Evolutionary conservation across 2,329 filamentous ascomycete genomes (phyloP).

Genomic region (Elsinoe perseae): DNA sequence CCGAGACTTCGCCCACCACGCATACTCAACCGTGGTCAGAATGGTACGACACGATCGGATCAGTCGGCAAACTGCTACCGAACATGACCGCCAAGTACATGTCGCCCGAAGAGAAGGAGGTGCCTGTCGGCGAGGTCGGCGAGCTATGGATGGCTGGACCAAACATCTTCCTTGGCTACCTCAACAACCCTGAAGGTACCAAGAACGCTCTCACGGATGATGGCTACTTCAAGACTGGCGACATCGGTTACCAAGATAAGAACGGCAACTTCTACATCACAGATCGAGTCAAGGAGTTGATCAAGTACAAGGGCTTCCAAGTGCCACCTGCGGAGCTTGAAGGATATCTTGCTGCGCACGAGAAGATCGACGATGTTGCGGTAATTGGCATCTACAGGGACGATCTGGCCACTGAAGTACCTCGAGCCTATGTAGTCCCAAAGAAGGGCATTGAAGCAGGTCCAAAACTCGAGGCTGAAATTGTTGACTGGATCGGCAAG

Average conservation of each 20-base stretch:
- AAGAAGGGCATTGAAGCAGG: constrained; percentile 29
- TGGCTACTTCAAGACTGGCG: constrained; percentile 85
- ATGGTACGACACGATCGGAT: constrained; percentile 69
- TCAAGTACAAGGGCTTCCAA: constrained; percentile 56
- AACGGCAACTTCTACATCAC: constrained; percentile 84
- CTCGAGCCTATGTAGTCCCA: constrained; percentile 39
- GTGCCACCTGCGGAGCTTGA: constrained; percentile 43
- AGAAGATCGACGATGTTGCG: constrained; percentile 37
- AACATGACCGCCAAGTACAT: constrained; percentile 80
- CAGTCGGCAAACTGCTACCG: constrained; percentile 67
- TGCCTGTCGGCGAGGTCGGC: constrained; percentile 52
- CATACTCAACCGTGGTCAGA: constrained; percentile 63
- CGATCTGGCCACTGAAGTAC: constrained; percentile 40
- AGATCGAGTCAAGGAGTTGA: constrained; percentile 67
- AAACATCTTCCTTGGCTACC: constrained; percentile 72
- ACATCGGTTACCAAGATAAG: constrained; percentile 70
- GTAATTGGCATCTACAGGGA: constrained; percentile 41
- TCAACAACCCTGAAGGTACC: constrained; percentile 65
- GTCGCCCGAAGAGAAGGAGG: constrained; percentile 50
- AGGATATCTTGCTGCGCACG: constrained; percentile 36
- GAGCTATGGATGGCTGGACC: constrained; percentile 65
- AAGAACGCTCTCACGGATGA: constrained; percentile 63
- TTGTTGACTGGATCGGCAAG: constrained; percentile 36
- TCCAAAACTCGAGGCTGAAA: constrained; percentile 32
- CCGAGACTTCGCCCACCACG: constrained; percentile 75